Conservation (phyloP, 2,329 filamentous ascomycete species). For the Orbilia quercus region DNA sequence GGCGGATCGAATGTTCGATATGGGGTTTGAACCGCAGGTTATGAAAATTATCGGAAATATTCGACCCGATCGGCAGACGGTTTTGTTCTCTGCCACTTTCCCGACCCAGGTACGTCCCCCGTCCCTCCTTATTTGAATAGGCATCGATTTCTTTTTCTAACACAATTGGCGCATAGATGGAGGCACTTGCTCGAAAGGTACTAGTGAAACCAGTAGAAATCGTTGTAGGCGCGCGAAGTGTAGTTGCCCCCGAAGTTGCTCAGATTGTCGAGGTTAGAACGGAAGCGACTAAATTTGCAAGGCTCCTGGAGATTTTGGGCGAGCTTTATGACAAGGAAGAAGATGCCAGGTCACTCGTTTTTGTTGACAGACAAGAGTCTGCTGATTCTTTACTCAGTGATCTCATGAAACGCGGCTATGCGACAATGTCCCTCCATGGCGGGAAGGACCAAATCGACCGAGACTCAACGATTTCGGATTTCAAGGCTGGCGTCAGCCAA, state of each 20-base stretch:
- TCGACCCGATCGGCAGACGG: slow-evolving; percentile 96
- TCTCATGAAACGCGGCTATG: slow-evolving; percentile 60
- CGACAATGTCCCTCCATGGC: slow-evolving; percentile 84
- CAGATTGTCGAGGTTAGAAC: slow-evolving; percentile 97
- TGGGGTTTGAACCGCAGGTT: slow-evolving; percentile 99
- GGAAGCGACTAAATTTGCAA: slow-evolving; percentile 82
- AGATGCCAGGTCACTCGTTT: slow-evolving; percentile 88
- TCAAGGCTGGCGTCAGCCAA: slow-evolving; percentile 98
- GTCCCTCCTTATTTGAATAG: slow-evolving; percentile 81
- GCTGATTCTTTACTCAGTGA: slow-evolving; percentile 73
- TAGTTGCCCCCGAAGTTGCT: slow-evolving; percentile 94
- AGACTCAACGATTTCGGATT: slow-evolving; percentile 99
- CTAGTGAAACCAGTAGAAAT: slow-evolving; percentile 88
- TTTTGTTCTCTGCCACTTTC: slow-evolving; percentile 99
- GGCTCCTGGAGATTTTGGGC: slow-evolving; percentile 81
- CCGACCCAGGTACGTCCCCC: slow-evolving; percentile 89
- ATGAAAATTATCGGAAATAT: slow-evolving; percentile 99
- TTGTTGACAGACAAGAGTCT: slow-evolving; percentile 76
- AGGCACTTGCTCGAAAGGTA: slow-evolving; percentile 60
- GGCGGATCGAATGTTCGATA: slow-evolving; percentile 99
- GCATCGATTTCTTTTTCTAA: slow-evolving; percentile 20
- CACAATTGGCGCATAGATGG: slow-evolving; percentile 58
- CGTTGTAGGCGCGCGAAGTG: slow-evolving; percentile 68
- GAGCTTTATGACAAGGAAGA: slow-evolving; percentile 72
- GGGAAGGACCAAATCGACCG: slow-evolving; percentile 99